Evolutionary conservation across 2,329 filamentous ascomycete species (phyloP), one percentile per base, ranked within the genome.

Genomic region (Monilinia aucupariae): DNA sequence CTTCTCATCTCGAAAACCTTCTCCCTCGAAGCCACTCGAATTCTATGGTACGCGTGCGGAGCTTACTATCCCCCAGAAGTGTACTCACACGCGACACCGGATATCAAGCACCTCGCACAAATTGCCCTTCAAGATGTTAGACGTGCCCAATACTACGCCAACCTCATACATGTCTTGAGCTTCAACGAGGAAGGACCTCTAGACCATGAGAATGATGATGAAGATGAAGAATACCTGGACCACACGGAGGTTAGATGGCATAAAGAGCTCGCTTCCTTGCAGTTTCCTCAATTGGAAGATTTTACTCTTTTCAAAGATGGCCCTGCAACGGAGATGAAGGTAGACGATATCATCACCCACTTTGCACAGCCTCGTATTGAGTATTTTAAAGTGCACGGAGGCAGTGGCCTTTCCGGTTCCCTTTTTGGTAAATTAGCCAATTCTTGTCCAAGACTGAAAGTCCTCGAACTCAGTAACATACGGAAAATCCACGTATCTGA

Each of bases 1-100:
- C 55, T 59, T 10, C 25, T 59, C 15, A n/a, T 59, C 43, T 59
- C 55, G 15, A 59, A 49, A 48, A 37, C 3, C 1, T 59, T 59
- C 55, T 59, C 55, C 10, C n/a, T 48, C 7, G 43, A 59, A 59
- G 43, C 55, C 3, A 20, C 30, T 59, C 43, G 55, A 13, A 22
- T 59, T 4, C 5, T 59, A 10, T 48, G 55, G 55, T n/a, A 59
- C 22, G 30, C 22, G 10, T 59, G 55, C 43, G 55, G 55, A 37
- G 43, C n/a, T 12, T 48, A 20, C 8, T 25, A 47, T 47, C n/a
- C n/a, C 25, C 12, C 30, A 13, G 22, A 54, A 5, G 34, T 9
- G 15, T 39, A 41, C 22, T 8, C 17, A 5, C 15, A 43, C 5
- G 20, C n/a, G 7, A 43, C 15, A 30, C 55, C 8, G n/a, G 27